Conservation (phyloP, 2,329 filamentous ascomycete species). For the Aspergillus ustus region DNA sequence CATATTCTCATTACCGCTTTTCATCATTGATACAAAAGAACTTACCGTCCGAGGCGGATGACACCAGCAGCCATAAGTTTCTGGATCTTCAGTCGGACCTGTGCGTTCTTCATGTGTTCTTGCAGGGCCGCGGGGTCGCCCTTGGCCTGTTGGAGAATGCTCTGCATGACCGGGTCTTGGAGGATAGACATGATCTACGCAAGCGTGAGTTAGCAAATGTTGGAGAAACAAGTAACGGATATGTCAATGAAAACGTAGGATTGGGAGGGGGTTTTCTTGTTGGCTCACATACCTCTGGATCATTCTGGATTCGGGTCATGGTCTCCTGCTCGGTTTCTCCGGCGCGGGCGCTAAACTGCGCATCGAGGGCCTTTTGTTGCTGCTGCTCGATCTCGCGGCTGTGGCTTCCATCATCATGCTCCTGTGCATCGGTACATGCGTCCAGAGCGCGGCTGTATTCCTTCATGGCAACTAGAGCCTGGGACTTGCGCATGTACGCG, state of each 20-base stretch:
- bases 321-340: constrained; percentile 98
- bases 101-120: constrained; percentile 95
- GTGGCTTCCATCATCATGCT: constrained; percentile 81
- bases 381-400: constrained; percentile 90
- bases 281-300: constrained; percentile 81
- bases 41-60: constrained; percentile 72
- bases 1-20: not conserved
- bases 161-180: constrained; percentile 96
- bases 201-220: constrained; percentile 25
- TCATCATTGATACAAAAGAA: constrained; percentile 1
- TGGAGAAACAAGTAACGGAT: constrained; percentile 30
- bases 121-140: constrained; percentile 87
- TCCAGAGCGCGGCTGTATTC: constrained; percentile 96
- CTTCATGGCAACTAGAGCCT: constrained; percentile 95
- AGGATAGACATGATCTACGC: constrained; percentile 81
- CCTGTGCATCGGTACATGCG: constrained; percentile 78
- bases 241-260: no score
- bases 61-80: constrained; percentile 93
- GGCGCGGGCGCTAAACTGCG: constrained; percentile 88
- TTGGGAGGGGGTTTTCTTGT: no score
- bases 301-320: constrained; percentile 83
- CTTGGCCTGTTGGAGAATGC: constrained; percentile 95
- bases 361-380: constrained; percentile 86
- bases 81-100: constrained; percentile 85
- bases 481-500: constrained; percentile 94